These are phyloP conservation scores for Blastobotrys persicus DNA, from an alignment of 1,139 yeast genomes.

Conservation along the genomic window DNA sequence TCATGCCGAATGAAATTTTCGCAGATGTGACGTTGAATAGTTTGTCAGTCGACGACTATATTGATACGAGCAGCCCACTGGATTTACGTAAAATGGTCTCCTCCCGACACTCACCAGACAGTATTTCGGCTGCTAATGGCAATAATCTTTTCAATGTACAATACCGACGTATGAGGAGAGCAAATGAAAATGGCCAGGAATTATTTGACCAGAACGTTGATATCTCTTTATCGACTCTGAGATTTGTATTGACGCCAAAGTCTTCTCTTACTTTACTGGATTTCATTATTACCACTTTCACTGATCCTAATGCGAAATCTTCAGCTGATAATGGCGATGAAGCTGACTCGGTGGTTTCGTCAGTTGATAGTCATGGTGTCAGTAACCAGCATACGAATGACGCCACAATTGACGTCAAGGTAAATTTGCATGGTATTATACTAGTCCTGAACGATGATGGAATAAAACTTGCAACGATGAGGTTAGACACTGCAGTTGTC, in stretches of 20 bases:
- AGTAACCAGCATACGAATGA: slow-evolving; percentile 42
- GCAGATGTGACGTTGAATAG: slow-evolving; percentile 65
- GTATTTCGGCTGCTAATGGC: slow-evolving; percentile 9
- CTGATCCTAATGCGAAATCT: slow-evolving; percentile 50
- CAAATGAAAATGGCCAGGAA: slow-evolving; percentile 53
- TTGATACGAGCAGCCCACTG: slow-evolving; percentile 59
- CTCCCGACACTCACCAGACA: slow-evolving; percentile 38
- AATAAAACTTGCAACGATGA: slow-evolving; percentile 73
- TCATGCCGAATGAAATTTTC: slow-evolving; percentile 59
- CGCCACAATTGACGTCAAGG: slow-evolving; percentile 66
- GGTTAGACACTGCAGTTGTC: slow-evolving; percentile 71
- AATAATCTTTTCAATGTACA: slow-evolving; percentile 52
- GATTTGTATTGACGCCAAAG: slow-evolving; percentile 71
- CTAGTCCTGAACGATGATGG: slow-evolving; percentile 82
- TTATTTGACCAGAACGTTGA: slow-evolving; percentile 75
- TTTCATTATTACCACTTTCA: slow-evolving; percentile 80
- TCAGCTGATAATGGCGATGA: slow-evolving; percentile 10
- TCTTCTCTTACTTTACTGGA: slow-evolving; percentile 77
- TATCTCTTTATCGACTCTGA: slow-evolving; percentile 77
- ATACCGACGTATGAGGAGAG: slow-evolving; percentile 43
- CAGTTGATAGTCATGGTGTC: neutral
- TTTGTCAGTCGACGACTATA: slow-evolving; percentile 69
- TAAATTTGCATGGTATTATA: slow-evolving; percentile 71
- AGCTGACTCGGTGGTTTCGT: slow-evolving; percentile 11
- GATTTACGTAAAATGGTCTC: slow-evolving; percentile 72